A percentile compares a stretch with the other conserved stretches of the same genome.
Evolutionary conservation across 176 grass and related monocot species (phyloP).

Genomic region (Lolium perenne): DNA sequence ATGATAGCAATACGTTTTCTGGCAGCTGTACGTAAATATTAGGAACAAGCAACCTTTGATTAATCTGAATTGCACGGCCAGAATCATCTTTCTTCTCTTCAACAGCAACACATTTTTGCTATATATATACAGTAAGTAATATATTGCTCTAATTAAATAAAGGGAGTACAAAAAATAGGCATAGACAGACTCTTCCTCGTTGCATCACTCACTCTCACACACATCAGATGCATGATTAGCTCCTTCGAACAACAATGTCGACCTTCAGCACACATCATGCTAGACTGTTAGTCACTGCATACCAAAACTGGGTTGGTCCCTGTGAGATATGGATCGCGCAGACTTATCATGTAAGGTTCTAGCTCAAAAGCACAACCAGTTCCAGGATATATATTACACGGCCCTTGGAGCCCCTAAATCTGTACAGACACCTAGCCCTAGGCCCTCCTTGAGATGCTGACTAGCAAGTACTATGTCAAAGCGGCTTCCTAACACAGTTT

Average conservation of each 20-base stretch:
- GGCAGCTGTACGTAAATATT: too few species aligned
- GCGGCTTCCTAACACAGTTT: slow-evolving; percentile 23
- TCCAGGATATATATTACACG: slow-evolving; percentile 29
- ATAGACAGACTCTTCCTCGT: neutral
- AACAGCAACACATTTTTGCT: neutral
- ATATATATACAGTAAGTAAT: neutral
- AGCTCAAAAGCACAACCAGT: neutral
- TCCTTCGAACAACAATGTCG: slow-evolving; percentile 30
- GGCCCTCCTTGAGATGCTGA: slow-evolving; percentile 19
- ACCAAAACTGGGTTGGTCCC: slow-evolving; percentile 53
- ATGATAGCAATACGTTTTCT: too few species aligned
- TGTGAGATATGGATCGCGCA: neutral
- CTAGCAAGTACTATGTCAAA: slow-evolving; percentile 33
- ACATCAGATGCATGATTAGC: neutral
- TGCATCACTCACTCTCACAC: neutral
- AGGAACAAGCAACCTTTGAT: neutral
- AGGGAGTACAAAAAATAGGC: neutral
- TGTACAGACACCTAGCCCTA: slow-evolving; percentile 47
- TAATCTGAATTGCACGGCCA: neutral
- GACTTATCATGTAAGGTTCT: neutral
- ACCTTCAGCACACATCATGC: neutral
- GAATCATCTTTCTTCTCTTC: neutral
- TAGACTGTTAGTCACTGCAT: neutral
- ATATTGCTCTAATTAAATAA: neutral
- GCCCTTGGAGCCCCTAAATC: slow-evolving; percentile 35